Evolutionary conservation across 495 filamentous ascomycete species (phyloP), one percentile per base, ranked within the genome.

Genomic region (Penicillium argentinense): DNA sequence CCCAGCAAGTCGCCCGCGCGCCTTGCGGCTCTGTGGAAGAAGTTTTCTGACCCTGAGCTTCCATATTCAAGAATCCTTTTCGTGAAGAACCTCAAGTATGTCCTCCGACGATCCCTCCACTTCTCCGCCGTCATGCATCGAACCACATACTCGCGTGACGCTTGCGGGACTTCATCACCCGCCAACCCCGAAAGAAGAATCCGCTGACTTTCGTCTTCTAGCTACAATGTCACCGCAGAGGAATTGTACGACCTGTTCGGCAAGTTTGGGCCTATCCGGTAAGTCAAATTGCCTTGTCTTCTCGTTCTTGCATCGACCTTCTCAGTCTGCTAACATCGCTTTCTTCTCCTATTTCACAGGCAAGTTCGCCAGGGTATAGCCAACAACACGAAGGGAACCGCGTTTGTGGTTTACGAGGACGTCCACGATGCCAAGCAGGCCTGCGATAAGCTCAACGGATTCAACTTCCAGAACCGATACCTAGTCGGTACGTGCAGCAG

Each of bases 381-480:
- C 49, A 91, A 83, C 72, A 95, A 95, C 66, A 96, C 93, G 54
- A 98, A 97, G 69, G 93, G 93, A 60, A 98, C 93, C 21, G 92
- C 90, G 59, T 98, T 95, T 74, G 95, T 98, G 38, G 93, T 98
- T 65, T 98, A 95, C 76, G 95, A 97, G 68, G 95, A 98, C 75
- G 95, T 97, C 19, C 90, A 96, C 83, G 93, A 98, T 78, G 92
- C 93, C 51, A 98, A 98, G 74, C 82, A 87, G 71, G 95, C 93
- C 59, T 96, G 95, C 77, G 93, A 98, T 79, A 97, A 97, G 77
- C 78, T 98, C 62, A 97, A 98, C 74, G 93, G 93, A 62, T 98
- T 95, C 82, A 98, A 98, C 74, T 98, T 98, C 71, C 95, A 97
- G 74, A 95, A 92, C 77, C 89, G 93, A 65, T 98, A 98, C 73